These are phyloP conservation scores for Saccharomycopsis fermentans DNA, from an alignment of 805 yeast genomes.

Conservation along the genomic window DNA sequence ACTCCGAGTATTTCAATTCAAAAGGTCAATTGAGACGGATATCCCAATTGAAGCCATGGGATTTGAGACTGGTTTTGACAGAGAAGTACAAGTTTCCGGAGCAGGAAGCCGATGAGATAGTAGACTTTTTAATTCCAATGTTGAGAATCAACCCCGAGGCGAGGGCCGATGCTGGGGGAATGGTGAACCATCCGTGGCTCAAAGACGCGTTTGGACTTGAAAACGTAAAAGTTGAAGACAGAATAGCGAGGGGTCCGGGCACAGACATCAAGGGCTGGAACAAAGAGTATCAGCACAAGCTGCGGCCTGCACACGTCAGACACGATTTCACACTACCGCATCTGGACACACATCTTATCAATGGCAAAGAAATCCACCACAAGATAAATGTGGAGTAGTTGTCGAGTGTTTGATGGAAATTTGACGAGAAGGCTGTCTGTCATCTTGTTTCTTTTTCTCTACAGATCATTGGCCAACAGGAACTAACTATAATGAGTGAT, in stretches of 20 bases:
- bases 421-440: too few relatives aligned
- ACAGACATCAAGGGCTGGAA: conserved; percentile 86
- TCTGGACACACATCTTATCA: background rate
- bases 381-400: background rate
- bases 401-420: too few relatives aligned
- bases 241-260: conserved; percentile 73
- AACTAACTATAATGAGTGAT: background rate
- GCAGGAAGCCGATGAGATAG: conserved; percentile 58
- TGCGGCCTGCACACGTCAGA: background rate
- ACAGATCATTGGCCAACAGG: background rate
- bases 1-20: conserved; percentile 53
- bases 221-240: conserved; percentile 47
- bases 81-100: conserved; percentile 76
- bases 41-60: conserved; percentile 81
- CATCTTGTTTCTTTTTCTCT: background rate
- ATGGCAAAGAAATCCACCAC: background rate
- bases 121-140: conserved; percentile 81
- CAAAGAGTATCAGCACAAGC: conserved; percentile 1
- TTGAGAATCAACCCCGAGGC: conserved; percentile 62
- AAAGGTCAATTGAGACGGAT: conserved; percentile 70
- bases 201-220: conserved; percentile 69
- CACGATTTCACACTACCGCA: background rate
- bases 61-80: conserved; percentile 62
- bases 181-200: conserved; percentile 81
- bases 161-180: conserved; percentile 94